A percentile compares a stretch with the other conserved stretches of the same genome.
Conservation (phyloP, 768 basidiomycete genomes). For the Amyloporia xantha region DNA sequence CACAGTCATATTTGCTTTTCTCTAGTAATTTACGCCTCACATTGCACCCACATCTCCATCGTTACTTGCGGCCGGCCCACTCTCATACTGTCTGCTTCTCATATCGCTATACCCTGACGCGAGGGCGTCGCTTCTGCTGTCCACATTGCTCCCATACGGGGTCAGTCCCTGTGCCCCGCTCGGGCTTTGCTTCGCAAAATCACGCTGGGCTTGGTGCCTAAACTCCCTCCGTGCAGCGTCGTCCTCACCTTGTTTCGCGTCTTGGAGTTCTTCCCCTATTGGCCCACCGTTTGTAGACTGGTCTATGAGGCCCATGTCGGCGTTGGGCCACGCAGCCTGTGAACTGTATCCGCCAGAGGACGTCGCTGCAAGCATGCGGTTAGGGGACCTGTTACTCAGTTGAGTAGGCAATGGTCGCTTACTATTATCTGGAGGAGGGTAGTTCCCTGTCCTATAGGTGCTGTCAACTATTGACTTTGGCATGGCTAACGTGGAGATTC, state of each 20-base stretch:
- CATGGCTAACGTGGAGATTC: too few relatives aligned
- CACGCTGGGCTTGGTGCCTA: conserved; percentile 18
- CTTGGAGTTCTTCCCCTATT: conserved; percentile 16
- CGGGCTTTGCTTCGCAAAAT: conserved; percentile 13
- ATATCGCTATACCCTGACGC: conserved; percentile 15
- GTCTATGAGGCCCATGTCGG: conserved; percentile 17
- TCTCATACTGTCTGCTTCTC: conserved; percentile 17
- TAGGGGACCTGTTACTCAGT: not conserved
- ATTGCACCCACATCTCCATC: conserved; percentile 13
- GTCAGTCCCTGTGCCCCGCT: conserved; percentile 13
- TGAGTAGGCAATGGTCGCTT: conserved; percentile 3
- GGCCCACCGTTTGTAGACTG: conserved; percentile 20
- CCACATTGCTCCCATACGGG: conserved; percentile 19
- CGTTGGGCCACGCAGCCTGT: conserved; percentile 10
- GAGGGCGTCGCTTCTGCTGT: conserved; percentile 15
- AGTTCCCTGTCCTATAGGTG: conserved; percentile 18
- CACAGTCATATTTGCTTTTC: too few relatives aligned
- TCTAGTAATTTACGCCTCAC: too few relatives aligned
- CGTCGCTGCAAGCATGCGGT: conserved; percentile 13
- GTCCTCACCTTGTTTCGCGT: conserved; percentile 24
- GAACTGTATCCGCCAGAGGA: conserved; percentile 25
- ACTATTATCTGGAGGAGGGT: conserved; percentile 20
- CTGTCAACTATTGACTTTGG: not conserved
- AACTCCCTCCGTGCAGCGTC: conserved; percentile 14
- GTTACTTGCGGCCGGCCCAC: conserved; percentile 12